Conservation (phyloP, 441 rosid species). For the Erysimum cheiri region DNA sequence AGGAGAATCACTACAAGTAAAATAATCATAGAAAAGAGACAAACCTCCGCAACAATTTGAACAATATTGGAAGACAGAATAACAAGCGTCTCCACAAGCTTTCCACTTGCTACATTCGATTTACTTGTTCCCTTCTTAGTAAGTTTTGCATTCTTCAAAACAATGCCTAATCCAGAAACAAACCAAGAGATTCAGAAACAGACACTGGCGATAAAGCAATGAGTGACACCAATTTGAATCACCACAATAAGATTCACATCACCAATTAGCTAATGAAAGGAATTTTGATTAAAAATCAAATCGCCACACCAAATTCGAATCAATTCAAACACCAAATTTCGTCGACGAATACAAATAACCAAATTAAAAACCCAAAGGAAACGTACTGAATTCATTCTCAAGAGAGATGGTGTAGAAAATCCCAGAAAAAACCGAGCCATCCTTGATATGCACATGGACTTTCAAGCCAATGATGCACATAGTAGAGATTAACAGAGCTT, state of each 20-base stretch:
- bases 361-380: background rate
- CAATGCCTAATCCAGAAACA: constrained; percentile 58
- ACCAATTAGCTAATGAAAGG: background rate
- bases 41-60: constrained; percentile 79
- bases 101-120: constrained; percentile 59
- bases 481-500: constrained; percentile 68
- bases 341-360: background rate
- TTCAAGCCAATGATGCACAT: constrained; percentile 73
- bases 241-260: constrained; percentile 8
- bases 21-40: constrained; percentile 3
- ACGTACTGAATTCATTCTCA: constrained; percentile 66
- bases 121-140: constrained; percentile 66
- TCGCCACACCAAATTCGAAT: constrained; percentile 29
- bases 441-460: constrained; percentile 73
- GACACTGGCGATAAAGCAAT: background rate
- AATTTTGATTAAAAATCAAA: constrained; percentile 8
- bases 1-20: background rate
- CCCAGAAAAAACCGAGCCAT: constrained; percentile 81
- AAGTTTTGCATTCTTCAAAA: constrained; percentile 79
- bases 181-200: constrained; percentile 10
- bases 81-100: constrained; percentile 65
- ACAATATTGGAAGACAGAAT: constrained; percentile 68
- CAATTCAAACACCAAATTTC: constrained; percentile 18
- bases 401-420: constrained; percentile 72
- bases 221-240: background rate